Evolutionary conservation across 192 early-diverging fungal genomes (phyloP).

Genomic region (Entomortierella lignicola): DNA sequence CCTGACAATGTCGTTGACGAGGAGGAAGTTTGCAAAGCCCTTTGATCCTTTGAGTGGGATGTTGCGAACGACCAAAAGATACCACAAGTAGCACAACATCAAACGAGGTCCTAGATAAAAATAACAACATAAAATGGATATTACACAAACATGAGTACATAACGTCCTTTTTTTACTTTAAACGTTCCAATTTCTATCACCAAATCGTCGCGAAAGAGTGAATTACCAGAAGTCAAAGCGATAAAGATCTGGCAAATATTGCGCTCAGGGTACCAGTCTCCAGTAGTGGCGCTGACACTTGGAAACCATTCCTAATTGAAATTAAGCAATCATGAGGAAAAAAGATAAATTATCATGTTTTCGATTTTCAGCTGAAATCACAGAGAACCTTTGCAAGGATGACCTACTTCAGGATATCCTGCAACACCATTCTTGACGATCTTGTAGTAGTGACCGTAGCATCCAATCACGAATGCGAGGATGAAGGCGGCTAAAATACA

Average conservation of each 20-base stretch:
- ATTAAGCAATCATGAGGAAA: no score
- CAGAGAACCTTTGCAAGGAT: no score
- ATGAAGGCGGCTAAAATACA: slow-evolving; percentile 72
- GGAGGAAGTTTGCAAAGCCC: slow-evolving; percentile 52
- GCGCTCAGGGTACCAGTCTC: slow-evolving; percentile 82
- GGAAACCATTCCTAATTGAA: slow-evolving; percentile 79
- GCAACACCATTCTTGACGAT: slow-evolving; percentile 83
- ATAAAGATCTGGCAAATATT: slow-evolving; percentile 83
- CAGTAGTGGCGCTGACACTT: slow-evolving; percentile 83
- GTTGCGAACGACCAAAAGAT: slow-evolving; percentile 41
- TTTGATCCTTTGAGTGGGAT: slow-evolving; percentile 53
- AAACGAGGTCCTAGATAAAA: slow-evolving; percentile 61
- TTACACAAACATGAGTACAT: no score
- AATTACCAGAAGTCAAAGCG: slow-evolving; percentile 71
- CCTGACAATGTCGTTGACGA: slow-evolving; percentile 63
- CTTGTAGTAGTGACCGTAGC: slow-evolving; percentile 82
- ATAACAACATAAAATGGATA: not conserved
- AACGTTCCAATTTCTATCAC: no score
- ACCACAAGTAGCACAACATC: slow-evolving; percentile 58
- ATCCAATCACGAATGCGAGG: slow-evolving; percentile 72
- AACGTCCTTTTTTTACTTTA: no score
- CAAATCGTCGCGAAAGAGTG: no score
- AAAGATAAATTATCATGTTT: no score
- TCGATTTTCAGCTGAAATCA: no score
- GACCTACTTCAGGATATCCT: slow-evolving; percentile 78